Percentiles rank a stretch among this genome's conserved stretches.
Conservation (phyloP, 305 asterid species). For the Fraxinus floribunda region DNA sequence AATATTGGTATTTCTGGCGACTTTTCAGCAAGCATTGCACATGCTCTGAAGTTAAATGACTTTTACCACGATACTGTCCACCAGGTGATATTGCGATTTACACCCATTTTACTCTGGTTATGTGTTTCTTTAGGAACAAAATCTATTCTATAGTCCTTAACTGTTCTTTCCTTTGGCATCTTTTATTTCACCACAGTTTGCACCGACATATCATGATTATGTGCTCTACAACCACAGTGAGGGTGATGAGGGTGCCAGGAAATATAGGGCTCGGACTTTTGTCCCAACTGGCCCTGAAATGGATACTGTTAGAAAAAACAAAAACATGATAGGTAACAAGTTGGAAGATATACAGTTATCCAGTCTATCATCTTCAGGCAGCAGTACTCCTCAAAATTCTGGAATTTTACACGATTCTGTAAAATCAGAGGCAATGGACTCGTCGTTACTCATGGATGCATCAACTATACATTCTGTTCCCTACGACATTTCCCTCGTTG, state of each 20-base stretch:
- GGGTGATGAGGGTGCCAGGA: constrained; percentile 80
- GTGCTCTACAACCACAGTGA: constrained; percentile 89
- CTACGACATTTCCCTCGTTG: constrained; percentile 63
- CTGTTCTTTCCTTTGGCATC: constrained; percentile 11
- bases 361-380: constrained; percentile 51
- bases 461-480: constrained; percentile 44
- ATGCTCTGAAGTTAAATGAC: constrained; percentile 82
- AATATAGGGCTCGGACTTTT: constrained; percentile 90
- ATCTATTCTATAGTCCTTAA: background rate
- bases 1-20: constrained; percentile 71
- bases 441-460: constrained; percentile 52
- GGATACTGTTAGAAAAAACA: constrained; percentile 85
- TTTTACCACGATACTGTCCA: constrained; percentile 95
- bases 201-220: constrained; percentile 95
- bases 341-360: constrained; percentile 65
- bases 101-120: background rate
- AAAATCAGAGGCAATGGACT: constrained; percentile 52
- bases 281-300: constrained; percentile 95
- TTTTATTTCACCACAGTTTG: constrained; percentile 57
- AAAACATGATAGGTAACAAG: constrained; percentile 59
- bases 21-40: constrained; percentile 77
- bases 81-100: constrained; percentile 54
- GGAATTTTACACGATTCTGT: constrained; percentile 24
- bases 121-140: constrained; percentile 3
- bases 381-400: constrained; percentile 38